These are phyloP conservation scores for Pyrenula aspistea DNA, from an alignment of 495 filamentous ascomycete species.

Conservation along the genomic window DNA sequence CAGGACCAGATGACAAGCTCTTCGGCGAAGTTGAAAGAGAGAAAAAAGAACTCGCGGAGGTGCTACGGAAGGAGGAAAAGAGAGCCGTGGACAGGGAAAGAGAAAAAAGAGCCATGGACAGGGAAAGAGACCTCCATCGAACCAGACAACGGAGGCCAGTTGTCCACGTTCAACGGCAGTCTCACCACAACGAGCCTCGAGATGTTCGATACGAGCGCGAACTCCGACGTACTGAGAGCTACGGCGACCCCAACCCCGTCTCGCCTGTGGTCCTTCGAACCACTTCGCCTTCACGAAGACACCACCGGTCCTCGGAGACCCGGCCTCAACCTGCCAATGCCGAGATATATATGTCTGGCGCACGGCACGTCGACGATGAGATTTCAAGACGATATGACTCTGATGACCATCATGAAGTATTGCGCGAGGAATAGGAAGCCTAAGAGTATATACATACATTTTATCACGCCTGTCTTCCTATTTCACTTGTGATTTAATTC, in stretches of 20 bases:
- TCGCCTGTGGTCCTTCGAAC: not conserved
- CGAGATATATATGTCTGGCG: not conserved
- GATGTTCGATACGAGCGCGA: conserved; percentile 39
- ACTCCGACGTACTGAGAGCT: conserved; percentile 3
- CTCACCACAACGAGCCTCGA: conserved; percentile 46
- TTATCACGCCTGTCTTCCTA: too few relatives aligned
- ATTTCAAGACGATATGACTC: not conserved
- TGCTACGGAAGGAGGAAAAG: too few relatives aligned
- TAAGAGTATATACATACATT: too few relatives aligned
- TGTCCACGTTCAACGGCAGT: conserved; percentile 42
- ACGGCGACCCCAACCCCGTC: not conserved
- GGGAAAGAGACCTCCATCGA: not conserved
- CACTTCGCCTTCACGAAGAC: not conserved
- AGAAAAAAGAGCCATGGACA: not conserved
- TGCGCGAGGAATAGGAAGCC: too few relatives aligned
- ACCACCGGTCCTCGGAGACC: not conserved
- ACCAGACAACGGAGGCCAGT: conserved; percentile 6
- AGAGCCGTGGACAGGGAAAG: not conserved
- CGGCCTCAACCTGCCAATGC: not conserved
- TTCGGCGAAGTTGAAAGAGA: conserved; percentile 12
- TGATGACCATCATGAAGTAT: too few relatives aligned
- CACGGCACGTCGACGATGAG: not conserved
- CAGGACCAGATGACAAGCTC: conserved; percentile 41
- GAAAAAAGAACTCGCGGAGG: conserved; percentile 13
- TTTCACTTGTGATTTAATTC: too few relatives aligned